Conservation (phyloP, 768 basidiomycete species). For the Tylopilus sp. region DNA sequence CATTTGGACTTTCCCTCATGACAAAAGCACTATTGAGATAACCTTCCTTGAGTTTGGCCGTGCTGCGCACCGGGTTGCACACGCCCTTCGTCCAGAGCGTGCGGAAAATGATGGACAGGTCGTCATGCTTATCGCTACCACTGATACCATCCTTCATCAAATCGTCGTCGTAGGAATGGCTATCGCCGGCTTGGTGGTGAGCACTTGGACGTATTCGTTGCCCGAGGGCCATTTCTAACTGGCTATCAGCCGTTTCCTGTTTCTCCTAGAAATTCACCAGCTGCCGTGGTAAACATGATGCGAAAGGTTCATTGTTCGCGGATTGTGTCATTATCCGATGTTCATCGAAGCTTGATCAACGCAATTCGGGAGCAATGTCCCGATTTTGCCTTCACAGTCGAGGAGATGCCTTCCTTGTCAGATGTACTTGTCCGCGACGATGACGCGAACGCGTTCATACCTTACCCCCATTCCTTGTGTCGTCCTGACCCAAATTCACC, state of each 20-base stretch:
- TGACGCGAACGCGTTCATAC: constrained; percentile 9
- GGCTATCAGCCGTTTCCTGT: constrained; percentile 17
- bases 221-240: no score
- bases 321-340: constrained; percentile 11
- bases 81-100: background rate
- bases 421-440: constrained; percentile 26
- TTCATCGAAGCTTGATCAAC: constrained; percentile 10
- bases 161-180: background rate
- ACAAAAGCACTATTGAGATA: background rate
- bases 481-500: constrained; percentile 7
- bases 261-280: constrained; percentile 20
- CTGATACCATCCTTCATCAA: background rate
- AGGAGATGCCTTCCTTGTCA: constrained; percentile 15
- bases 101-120: background rate
- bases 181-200: background rate
- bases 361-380: background rate
- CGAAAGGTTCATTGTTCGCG: constrained; percentile 14
- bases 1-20: background rate
- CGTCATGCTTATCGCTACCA: background rate
- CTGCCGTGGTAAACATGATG: constrained; percentile 20
- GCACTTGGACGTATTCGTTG: background rate
- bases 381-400: background rate
- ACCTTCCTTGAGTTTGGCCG: constrained; percentile 5
- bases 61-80: background rate
- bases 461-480: constrained; percentile 3